Percentiles rank a stretch among this genome's conserved stretches.
phyloP scores from a whole-genome alignment of 2,329 filamentous ascomycete species.

The Periconia digitata region DNA sequence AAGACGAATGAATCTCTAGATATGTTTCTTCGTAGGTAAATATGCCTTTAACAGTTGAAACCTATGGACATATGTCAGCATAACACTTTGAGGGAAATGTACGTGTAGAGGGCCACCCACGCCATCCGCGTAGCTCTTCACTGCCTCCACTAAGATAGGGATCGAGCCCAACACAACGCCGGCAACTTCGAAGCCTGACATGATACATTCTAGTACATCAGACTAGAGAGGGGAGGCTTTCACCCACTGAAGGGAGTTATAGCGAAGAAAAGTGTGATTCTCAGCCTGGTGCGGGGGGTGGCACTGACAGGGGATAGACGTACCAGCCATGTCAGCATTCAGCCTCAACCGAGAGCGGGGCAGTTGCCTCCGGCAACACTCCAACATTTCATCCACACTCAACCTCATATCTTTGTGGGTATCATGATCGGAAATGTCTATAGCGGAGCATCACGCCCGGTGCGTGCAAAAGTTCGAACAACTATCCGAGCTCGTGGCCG shows the following conservation, averaged over 20 bases:
- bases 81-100: neutral
- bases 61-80: neutral
- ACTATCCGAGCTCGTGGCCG: neutral
- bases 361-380: neutral
- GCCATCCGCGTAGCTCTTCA: slow-evolving; percentile 13
- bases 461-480: neutral
- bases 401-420: neutral
- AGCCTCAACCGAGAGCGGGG: neutral
- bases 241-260: too few species aligned
- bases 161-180: slow-evolving; percentile 17
- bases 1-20: neutral
- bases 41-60: slow-evolving; percentile 2
- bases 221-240: neutral
- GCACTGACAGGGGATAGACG: neutral
- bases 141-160: slow-evolving; percentile 2
- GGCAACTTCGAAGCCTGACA: slow-evolving; percentile 17
- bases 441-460: neutral
- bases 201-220: neutral
- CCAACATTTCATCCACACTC: neutral
- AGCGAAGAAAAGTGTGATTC: neutral
- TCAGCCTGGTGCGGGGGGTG: neutral
- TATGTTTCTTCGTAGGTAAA: slow-evolving; percentile 3
- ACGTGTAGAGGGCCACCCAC: neutral
- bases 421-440: neutral
- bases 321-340: neutral